Evolutionary conservation across 768 basidiomycete genomes (phyloP).

Genomic region (Clathrus columnatus): DNA sequence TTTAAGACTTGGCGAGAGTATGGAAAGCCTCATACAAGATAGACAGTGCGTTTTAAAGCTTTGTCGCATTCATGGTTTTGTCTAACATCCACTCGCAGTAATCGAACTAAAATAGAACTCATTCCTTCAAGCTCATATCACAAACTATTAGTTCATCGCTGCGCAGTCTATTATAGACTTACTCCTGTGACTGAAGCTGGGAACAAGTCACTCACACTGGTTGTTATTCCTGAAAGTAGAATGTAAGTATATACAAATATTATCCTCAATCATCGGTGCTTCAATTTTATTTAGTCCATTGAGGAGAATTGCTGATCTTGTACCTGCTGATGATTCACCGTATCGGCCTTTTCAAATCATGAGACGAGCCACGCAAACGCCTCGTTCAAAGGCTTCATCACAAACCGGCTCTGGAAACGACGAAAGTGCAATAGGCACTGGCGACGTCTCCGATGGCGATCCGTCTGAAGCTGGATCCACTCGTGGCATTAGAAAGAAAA

Average conservation of each 20-base stretch:
- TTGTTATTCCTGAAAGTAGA: conserved; percentile 53
- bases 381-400: conserved; percentile 48
- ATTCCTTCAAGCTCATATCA: conserved; percentile 72
- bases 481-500: conserved; percentile 47
- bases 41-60: conserved; percentile 43
- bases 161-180: conserved; percentile 74
- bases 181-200: conserved; percentile 55
- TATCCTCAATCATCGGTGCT: conserved; percentile 15
- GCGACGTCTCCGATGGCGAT: conserved; percentile 57
- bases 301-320: conserved; percentile 65
- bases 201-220: conserved; percentile 55
- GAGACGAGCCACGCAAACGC: conserved; percentile 50
- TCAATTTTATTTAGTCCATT: conserved; percentile 41
- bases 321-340: conserved; percentile 59
- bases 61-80: not conserved
- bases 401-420: conserved; percentile 70
- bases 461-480: conserved; percentile 66
- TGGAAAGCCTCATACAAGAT: conserved; percentile 73
- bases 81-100: not conserved
- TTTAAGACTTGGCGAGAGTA: conserved; percentile 78
- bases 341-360: conserved; percentile 87
- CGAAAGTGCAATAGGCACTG: conserved; percentile 27
- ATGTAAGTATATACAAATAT: conserved; percentile 45
- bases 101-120: conserved; percentile 51
- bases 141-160: conserved; percentile 77